Percentiles rank a stretch among this genome's conserved stretches.
Conservation (phyloP, 805 yeast species). For the Candida ficus region DNA sequence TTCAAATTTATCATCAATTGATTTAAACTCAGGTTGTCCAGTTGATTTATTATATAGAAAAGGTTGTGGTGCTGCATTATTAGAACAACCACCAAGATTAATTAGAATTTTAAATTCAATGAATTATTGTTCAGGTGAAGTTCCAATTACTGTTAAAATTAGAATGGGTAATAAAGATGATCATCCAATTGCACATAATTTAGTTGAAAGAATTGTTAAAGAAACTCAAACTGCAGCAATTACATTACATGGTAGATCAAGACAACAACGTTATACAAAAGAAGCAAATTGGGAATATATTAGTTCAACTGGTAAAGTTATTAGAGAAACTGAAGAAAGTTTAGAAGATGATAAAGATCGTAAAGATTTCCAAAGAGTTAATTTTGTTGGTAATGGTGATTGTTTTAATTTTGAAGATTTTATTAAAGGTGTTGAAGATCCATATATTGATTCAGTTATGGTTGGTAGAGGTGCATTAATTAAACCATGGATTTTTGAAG, state of each 20-base stretch:
- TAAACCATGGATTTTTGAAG: constrained; percentile 99
- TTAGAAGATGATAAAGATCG: constrained; percentile 57
- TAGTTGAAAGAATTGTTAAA: constrained; percentile 64
- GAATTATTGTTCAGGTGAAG: constrained; percentile 84
- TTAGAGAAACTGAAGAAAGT: constrained; percentile 51
- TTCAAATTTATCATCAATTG: constrained; percentile 69
- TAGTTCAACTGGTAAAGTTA: constrained; percentile 61
- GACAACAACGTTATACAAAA: constrained; percentile 91
- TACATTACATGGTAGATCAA: constrained; percentile 92
- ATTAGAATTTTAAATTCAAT: constrained; percentile 77
- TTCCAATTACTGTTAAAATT: constrained; percentile 87
- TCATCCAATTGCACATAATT: constrained; percentile 79
- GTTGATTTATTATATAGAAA: constrained; percentile 89
- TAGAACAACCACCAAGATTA: constrained; percentile 84
- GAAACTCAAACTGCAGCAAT: constrained; percentile 87
- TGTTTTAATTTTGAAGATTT: constrained; percentile 83
- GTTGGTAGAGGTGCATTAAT: constrained; percentile 96
- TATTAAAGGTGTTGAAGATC: constrained; percentile 61
- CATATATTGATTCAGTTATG: constrained; percentile 89
- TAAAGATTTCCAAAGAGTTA: constrained; percentile 57
- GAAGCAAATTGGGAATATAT: constrained; percentile 94
- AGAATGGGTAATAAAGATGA: constrained; percentile 87
- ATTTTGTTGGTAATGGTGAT: constrained; percentile 94
- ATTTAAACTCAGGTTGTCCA: constrained; percentile 96
- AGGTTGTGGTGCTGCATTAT: constrained; percentile 92